These are phyloP conservation scores for Micromonas commoda DNA, from an alignment of 139 green algal genomes.

Conservation along the genomic window DNA sequence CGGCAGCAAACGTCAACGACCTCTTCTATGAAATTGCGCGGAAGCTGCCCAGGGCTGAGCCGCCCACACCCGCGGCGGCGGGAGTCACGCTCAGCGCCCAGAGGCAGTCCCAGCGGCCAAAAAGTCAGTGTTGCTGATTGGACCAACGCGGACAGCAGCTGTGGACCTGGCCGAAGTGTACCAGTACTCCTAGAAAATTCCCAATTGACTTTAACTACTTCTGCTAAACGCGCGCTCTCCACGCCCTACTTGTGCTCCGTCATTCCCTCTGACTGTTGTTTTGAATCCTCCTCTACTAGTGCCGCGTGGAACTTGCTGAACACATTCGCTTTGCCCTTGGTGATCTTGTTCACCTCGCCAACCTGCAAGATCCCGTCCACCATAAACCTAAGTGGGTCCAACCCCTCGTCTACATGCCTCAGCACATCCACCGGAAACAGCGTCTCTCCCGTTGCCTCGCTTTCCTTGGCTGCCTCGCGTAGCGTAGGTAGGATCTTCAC, in stretches of 20 bases:
- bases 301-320: neutral
- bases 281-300: neutral
- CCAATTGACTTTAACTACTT: too few relatives aligned
- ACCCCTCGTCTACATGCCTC: slow-evolving; percentile 4
- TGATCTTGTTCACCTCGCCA: slow-evolving; percentile 2
- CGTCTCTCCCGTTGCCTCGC: neutral
- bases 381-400: slow-evolving; percentile 6
- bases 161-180: too few relatives aligned
- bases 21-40: slow-evolving; percentile 26
- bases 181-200: too few relatives aligned
- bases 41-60: slow-evolving; percentile 9
- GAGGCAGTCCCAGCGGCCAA: neutral
- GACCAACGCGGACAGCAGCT: neutral
- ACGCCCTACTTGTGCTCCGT: too few relatives aligned
- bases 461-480: slow-evolving; percentile 1
- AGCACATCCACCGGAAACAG: neutral
- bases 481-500: neutral
- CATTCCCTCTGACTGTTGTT: too few relatives aligned
- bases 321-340: slow-evolving; percentile 21
- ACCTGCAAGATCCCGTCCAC: neutral
- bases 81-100: slow-evolving; percentile 10
- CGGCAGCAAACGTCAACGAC: slow-evolving; percentile 68
- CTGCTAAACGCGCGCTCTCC: too few relatives aligned
- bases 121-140: slow-evolving; percentile 7
- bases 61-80: neutral